Percentiles rank a stretch among this genome's conserved stretches.
Conservation (phyloP, 345 rosid species). For the Euphorbia lathyris region DNA sequence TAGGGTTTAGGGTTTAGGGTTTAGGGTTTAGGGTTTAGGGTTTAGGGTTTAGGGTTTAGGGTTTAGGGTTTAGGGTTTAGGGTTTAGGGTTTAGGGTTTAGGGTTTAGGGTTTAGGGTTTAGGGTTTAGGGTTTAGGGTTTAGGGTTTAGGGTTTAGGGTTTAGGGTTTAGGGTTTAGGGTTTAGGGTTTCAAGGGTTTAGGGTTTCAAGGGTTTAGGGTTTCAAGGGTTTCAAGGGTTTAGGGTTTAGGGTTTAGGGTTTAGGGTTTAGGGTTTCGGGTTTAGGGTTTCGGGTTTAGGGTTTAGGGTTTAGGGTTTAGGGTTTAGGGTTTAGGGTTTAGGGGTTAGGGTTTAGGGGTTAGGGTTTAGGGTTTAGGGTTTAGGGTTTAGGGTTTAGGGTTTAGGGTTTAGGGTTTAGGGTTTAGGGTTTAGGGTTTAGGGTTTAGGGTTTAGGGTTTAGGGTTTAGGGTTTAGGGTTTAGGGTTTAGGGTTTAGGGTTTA, state of each 20-base stretch:
- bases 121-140: slow-evolving; percentile 11
- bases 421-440: background rate
- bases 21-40: slow-evolving; percentile 16
- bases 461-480: slow-evolving; percentile 12
- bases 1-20: slow-evolving; percentile 17
- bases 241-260: slow-evolving; percentile 15
- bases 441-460: slow-evolving; percentile 20
- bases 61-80: slow-evolving; percentile 18
- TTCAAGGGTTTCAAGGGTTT: slow-evolving; percentile 5
- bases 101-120: slow-evolving; percentile 10
- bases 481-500: slow-evolving; percentile 14
- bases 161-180: slow-evolving; percentile 12
- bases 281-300: slow-evolving; percentile 10
- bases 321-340: slow-evolving; percentile 16
- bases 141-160: background rate
- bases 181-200: slow-evolving; percentile 14
- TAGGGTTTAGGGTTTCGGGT: slow-evolving; percentile 6
- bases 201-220: slow-evolving; percentile 18
- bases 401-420: slow-evolving; percentile 11
- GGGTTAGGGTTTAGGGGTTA: slow-evolving; percentile 21
- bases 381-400: slow-evolving; percentile 17
- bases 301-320: slow-evolving; percentile 8
- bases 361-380: slow-evolving; percentile 18
- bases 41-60: slow-evolving; percentile 14
- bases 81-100: slow-evolving; percentile 9